Evolutionary conservation across 169 alveolate species (phyloP), one percentile per base, ranked within the genome.

Genomic region (Plasmodium billcollinsi): DNA sequence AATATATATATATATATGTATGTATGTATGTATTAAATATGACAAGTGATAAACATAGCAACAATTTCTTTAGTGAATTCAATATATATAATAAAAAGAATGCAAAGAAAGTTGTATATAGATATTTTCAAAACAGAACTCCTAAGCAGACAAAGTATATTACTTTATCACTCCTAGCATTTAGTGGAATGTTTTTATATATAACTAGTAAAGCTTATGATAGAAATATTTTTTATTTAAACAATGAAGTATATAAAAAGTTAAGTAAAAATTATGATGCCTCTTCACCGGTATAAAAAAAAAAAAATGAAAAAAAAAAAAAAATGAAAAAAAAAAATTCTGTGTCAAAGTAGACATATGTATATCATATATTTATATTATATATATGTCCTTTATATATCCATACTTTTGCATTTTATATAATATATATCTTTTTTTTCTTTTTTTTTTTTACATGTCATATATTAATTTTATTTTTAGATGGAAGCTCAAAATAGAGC

Each of bases 401-500:
- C n/a, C n/a, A n/a, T n/a, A n/a, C n/a, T n/a, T n/a, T n/a, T n/a
- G n/a, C n/a, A n/a, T n/a, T n/a, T n/a, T 33, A 54, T 66, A 18
- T 26, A 26, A 26, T 26, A 26, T 26, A 26, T 26, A 26, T 26
- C 33, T n/a, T 24, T 24, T 24, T 24, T 24, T 24, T 24, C 1
- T 4, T 29, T 29, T 29, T 29, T 29, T 4, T 29, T 29, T 29
- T 29, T 2, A 29, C 39, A 29, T 29, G 3, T 29, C 6, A 29
- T 29, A 2, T 29, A 29, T 1, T 29, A 2, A 29, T 29, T 29
- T 29, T 24, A 24, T 24, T 24, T 24, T 24, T 58, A 85, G 92
- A 52, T 85, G 74, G 92, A 85, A 85, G 92, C 92, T 43, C 92
- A 85, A 85, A 85, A 85, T 20, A 85, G 85, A 43, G 80, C 92